Evolutionary conservation across 768 basidiomycete species (phyloP), one percentile per base, ranked within the genome.

Genomic region (Pluteus cervinus): DNA sequence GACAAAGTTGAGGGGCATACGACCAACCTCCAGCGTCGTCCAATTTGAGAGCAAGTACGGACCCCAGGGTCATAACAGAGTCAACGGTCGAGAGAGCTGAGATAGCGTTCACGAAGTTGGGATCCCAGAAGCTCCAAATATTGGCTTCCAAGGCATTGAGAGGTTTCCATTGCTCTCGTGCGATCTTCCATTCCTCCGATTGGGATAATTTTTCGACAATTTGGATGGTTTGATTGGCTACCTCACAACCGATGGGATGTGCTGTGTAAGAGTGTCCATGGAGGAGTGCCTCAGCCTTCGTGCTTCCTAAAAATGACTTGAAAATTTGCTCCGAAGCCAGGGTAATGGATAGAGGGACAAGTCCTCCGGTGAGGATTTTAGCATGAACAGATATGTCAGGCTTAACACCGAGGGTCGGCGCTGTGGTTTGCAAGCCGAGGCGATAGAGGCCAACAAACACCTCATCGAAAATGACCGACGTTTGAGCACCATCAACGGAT

Each of bases 211-310:
- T 65, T 33, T 82, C 79, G 6, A 93, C 53, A 41, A 85, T 61
- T 23, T 74, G 65, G 28, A 97, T 65, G 3, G 91, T 76, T 58
- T 81, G 76, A 47, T 82, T 81, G 1, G 94, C 94, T 9, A 96
- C 87, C 45, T 86, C 82, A 58, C 94, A 97, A 1, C 91, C 94
- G 25, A 96, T 71, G 0, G 94, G 77, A 55, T 96, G 88, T 3
- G 94, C 94, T 0, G 90, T 96, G 57, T 98, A 98, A 40, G 86
- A 90, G 56, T 98, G 94, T 0, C 94, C 94, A 44, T 98, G 94
- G 2, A 97, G 65, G 10, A 98, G 64, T 11, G 94, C 91, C 43
- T 86, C 76, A n/a, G 70, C 72, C 57, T 97, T 97, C 24, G 68
- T 69, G 23, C 74, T 69, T 23, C 86, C 74, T 24, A 73, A 60